Percentiles rank a stretch among this genome's conserved stretches.
These are phyloP conservation scores for Saccharomycopsis guyanensis DNA, from an alignment of 805 yeast genomes.

Conservation along the genomic window DNA sequence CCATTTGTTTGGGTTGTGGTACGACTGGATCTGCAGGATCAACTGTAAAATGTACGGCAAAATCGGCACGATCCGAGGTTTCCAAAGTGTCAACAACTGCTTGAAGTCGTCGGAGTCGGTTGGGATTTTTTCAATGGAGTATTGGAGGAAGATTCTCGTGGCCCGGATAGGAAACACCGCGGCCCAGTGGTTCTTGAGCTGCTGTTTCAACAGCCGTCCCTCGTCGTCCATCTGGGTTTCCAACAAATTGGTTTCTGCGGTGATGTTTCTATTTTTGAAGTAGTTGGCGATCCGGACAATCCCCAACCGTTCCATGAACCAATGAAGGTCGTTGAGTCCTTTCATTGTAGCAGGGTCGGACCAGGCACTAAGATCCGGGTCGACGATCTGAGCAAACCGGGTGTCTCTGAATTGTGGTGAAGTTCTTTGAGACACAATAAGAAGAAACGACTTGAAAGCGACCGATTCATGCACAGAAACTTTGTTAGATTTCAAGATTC, in stretches of 20 bases:
- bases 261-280: slow-evolving; percentile 74
- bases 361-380: slow-evolving; percentile 91
- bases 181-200: slow-evolving; percentile 85
- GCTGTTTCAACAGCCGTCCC: slow-evolving; percentile 69
- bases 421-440: slow-evolving; percentile 87
- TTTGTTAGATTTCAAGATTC: slow-evolving; percentile 57
- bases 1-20: slow-evolving; percentile 94
- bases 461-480: slow-evolving; percentile 88
- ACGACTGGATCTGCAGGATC: slow-evolving; percentile 85
- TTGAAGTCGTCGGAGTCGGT: slow-evolving; percentile 71
- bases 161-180: slow-evolving; percentile 93
- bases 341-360: slow-evolving; percentile 84
- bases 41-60: slow-evolving; percentile 85
- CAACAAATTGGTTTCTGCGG: slow-evolving; percentile 66
- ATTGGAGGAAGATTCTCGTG: slow-evolving; percentile 89
- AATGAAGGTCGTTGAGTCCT: slow-evolving; percentile 81
- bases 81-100: slow-evolving; percentile 69
- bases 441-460: slow-evolving; percentile 83
- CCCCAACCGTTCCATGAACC: slow-evolving; percentile 98
- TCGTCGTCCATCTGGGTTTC: slow-evolving; percentile 83
- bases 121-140: slow-evolving; percentile 83
- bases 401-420: slow-evolving; percentile 41
- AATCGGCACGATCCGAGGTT: slow-evolving; percentile 86
- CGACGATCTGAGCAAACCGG: slow-evolving; percentile 80
- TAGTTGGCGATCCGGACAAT: slow-evolving; percentile 90